Base-by-base conservation (phyloP, 805 yeast species). In the Candida palmyrensis region DNA sequence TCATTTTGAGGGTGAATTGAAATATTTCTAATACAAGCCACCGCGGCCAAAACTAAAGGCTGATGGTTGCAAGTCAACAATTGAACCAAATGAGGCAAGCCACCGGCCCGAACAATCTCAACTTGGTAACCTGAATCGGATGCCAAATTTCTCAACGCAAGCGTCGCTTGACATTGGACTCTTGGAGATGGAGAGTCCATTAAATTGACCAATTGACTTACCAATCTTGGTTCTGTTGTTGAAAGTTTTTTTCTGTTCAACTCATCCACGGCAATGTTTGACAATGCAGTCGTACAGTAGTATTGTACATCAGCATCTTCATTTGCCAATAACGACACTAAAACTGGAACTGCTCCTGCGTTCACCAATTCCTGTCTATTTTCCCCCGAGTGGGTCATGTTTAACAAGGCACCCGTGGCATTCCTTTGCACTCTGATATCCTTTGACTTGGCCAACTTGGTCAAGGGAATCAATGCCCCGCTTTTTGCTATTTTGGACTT, bases 371-470 rank as follows among this genome's bases (percentile, higher is more conserved):
- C 97, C 55, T 84, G 90, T 62, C 99, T 80, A 59, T 92, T 92
- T 61, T 89, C 97, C 43, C 83, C 84, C 16, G 96, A 85, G 56
- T 92, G 99, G 23, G 99, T 92, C 99, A 92, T 92, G 62, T 92
- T 92, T 44, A 92, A 73, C 51, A 92, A 67, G 1, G 98, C 98
- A 29, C 99, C 99, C 5, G 99, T 92, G 25, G 98, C 97, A 51
- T 92, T 92, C 63, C 99, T 78, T 66, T 92, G 98, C 4, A 92
- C 99, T 49, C 99, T 78, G 45, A 87, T 77, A 61, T 92, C 97
- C 55, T 82, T 83, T 3, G 96, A 85, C 59, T 85, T 88, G 10
- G 98, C 98, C 43, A 92, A 72, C 59, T 86, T 87, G 1, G 97
- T 90, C 49, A 92, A 73, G 3, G 98, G 98, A 19, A 87, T 81